Conservation (phyloP, 2,329 filamentous ascomycete genomes). For the Beauveria sp. region DNA sequence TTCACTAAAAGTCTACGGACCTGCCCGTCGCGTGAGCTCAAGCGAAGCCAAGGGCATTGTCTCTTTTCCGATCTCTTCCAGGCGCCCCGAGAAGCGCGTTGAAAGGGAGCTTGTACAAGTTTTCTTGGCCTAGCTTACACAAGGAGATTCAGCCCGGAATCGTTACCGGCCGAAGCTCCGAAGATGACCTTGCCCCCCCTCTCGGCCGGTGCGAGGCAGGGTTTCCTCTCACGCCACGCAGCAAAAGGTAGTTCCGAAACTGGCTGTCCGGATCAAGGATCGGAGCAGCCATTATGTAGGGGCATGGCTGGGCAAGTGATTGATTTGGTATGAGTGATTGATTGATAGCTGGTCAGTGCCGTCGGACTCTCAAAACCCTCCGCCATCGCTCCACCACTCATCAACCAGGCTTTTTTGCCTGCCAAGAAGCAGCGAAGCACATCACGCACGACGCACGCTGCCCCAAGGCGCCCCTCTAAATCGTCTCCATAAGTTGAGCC, state of each 20-base stretch:
- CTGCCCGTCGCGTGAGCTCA: too few species aligned
- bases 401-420: neutral
- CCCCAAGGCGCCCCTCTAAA: neutral
- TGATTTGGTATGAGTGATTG: conserved; percentile 4
- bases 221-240: neutral
- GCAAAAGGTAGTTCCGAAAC: neutral
- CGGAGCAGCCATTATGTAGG: neutral
- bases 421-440: neutral
- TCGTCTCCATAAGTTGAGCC: conserved; percentile 1
- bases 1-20: neutral
- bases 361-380: neutral
- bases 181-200: too few species aligned
- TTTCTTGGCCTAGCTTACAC: too few species aligned
- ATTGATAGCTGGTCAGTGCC: neutral
- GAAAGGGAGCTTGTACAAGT: too few species aligned
- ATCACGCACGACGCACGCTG: neutral
- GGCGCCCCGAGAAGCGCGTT: too few species aligned
- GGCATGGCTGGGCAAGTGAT: neutral
- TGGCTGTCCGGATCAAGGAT: neutral
- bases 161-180: too few species aligned
- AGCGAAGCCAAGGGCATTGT: too few species aligned
- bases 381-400: neutral
- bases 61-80: too few species aligned
- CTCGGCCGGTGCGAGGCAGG: neutral
- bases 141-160: too few species aligned